Conservation (phyloP, 2,329 filamentous ascomycete species). For the Colletotrichum theobromicola region DNA sequence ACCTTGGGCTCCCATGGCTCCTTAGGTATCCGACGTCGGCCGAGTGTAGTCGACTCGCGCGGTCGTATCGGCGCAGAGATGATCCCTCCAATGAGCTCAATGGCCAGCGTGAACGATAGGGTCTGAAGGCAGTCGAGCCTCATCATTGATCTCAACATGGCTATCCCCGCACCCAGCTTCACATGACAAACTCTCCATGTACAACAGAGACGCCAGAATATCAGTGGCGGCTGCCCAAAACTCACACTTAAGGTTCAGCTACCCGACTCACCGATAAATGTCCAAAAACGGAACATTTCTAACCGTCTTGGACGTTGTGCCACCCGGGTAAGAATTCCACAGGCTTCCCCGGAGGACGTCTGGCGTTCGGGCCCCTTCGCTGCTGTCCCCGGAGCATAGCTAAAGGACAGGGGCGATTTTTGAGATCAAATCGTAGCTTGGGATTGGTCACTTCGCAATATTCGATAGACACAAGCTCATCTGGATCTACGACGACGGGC, state of each 20-base stretch:
- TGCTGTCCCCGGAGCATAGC: neutral
- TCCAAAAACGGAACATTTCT: neutral
- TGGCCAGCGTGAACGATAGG: neutral
- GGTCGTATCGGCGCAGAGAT: neutral
- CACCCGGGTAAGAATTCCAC: neutral
- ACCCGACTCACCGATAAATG: neutral
- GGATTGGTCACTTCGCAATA: neutral
- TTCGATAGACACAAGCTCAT: neutral
- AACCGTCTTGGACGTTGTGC: neutral
- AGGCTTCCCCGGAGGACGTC: neutral
- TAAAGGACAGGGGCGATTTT: neutral
- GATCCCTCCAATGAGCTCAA: neutral
- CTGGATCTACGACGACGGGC: neutral
- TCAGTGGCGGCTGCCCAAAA: neutral
- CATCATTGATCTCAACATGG: neutral
- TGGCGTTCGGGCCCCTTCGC: neutral
- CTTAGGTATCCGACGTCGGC: neutral
- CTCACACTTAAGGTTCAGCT: neutral
- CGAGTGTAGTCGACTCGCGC: neutral
- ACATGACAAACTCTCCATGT: constrained; percentile 16
- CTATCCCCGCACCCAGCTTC: neutral
- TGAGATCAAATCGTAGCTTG: neutral
- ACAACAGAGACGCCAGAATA: neutral
- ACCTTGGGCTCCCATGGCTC: neutral
- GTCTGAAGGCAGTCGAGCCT: neutral